Percentiles rank a stretch among this genome's conserved stretches.
phyloP scores from a whole-genome alignment of 2,329 filamentous ascomycete species.

The Phialophora macrospora region DNA sequence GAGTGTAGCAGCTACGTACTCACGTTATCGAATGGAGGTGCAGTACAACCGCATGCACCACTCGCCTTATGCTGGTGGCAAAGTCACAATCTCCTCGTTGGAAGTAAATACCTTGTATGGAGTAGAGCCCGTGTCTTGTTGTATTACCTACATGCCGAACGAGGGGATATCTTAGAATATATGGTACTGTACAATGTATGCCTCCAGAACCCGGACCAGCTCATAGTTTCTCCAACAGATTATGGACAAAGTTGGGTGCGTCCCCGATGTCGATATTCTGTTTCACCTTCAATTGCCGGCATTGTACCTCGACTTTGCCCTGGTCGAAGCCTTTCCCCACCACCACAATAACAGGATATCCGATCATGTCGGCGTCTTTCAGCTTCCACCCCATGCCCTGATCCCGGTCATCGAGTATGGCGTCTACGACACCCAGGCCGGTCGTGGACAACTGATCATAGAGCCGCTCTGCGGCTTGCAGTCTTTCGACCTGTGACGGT shows the following conservation, averaged over 20 bases:
- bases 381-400: slow-evolving; percentile 81
- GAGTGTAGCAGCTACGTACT: background rate
- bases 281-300: slow-evolving; percentile 68
- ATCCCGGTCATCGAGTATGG: slow-evolving; percentile 73
- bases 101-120: background rate
- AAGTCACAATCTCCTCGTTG: background rate
- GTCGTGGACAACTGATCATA: slow-evolving; percentile 63
- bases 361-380: slow-evolving; percentile 84
- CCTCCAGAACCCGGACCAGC: background rate
- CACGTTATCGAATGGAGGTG: background rate
- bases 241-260: slow-evolving; percentile 55
- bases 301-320: slow-evolving; percentile 74
- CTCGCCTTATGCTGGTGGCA: background rate
- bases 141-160: slow-evolving; percentile 7
- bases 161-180: slow-evolving; percentile 22
- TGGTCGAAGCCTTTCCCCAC: slow-evolving; percentile 73
- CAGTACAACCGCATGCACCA: background rate
- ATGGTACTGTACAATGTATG: slow-evolving; percentile 10
- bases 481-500: slow-evolving; percentile 46
- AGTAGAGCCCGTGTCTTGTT: background rate
- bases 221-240: slow-evolving; percentile 60
- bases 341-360: slow-evolving; percentile 82
- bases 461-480: slow-evolving; percentile 60
- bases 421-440: slow-evolving; percentile 57
- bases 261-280: slow-evolving; percentile 61